Base-by-base conservation (phyloP, 305 asterid genomes). In the Ajuga reptans region DNA sequence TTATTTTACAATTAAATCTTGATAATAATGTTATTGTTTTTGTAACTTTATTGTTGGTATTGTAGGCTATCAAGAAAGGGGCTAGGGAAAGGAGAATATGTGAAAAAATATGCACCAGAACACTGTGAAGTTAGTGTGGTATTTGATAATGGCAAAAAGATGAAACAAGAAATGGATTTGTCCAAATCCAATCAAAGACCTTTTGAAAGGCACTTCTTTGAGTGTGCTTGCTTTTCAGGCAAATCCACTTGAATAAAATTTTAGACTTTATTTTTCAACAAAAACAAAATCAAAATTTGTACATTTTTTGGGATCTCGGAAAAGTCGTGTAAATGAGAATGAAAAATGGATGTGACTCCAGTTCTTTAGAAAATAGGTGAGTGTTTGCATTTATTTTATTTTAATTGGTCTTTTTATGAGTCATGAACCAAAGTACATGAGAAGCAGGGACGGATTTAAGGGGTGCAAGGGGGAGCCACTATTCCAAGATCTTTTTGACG, bases 181-280 rank as follows among this genome's bases (percentile, higher is more conserved):
- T 37, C 82, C 14, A 66, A 71, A 53, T 72, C 78, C 55, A 75
- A 76, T 49, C 69, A 53, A 70, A 70, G 66, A 8, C 64, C 36
- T 31, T 31, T 77, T 31, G 82, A 88, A 65, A 79, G 80, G 73
- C 81, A 82, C 68, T 81, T 89, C 72, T 79, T 86, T 34, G 85
- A 87, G 78, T 89, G 92, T 70, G 83, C 75, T 46, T 86, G 92
- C 69, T 89, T 89, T 69, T 82, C 88, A 4, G 76, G 82, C 56
- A 87, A 87, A 76, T 77, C 76, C 58, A 74, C 43, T 39, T 81
- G 78, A 80, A 54, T 64, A 31, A 65, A 66, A 2, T 14, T 49
- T 37, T 21, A 57, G 17, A 36, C 3, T 36, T 18, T 8, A 4
- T 14, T 6, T n/a, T n/a, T n/a, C n/a, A n/a, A n/a, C n/a, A n/a